Percentiles rank a stretch among this genome's conserved stretches.
Evolutionary conservation across 2,329 filamentous ascomycete genomes (phyloP).

Genomic region (Tolypocladium guangdongense): DNA sequence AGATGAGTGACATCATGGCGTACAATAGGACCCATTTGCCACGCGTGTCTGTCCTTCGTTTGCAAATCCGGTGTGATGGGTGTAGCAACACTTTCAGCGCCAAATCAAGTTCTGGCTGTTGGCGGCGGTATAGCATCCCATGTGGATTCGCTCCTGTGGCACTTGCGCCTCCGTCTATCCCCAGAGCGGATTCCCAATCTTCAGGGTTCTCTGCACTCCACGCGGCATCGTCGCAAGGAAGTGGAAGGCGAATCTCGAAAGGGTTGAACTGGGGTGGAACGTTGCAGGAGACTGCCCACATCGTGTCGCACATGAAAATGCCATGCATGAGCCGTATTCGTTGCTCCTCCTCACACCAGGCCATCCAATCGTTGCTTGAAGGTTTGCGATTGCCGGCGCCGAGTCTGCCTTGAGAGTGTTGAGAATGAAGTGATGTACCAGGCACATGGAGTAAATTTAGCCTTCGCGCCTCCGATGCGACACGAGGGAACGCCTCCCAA

Average conservation of each 20-base stretch:
- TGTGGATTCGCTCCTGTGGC: neutral
- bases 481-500: constrained; percentile 44
- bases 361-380: constrained; percentile 50
- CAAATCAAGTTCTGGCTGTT: constrained; percentile 53
- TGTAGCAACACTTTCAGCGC: constrained; percentile 52
- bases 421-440: neutral
- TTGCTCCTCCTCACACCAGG: constrained; percentile 63
- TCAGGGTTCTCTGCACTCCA: constrained; percentile 54
- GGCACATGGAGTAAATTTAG: constrained; percentile 45
- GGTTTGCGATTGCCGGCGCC: constrained; percentile 26
- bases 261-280: constrained; percentile 49
- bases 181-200: constrained; percentile 40
- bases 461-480: constrained; percentile 46
- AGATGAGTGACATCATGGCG: neutral
- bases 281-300: constrained; percentile 64
- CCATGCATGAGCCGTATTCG: constrained; percentile 54
- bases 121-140: constrained; percentile 42
- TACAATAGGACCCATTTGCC: neutral
- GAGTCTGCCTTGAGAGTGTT: neutral
- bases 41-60: neutral
- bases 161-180: neutral
- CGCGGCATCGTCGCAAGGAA: constrained; percentile 61
- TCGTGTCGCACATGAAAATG: constrained; percentile 52
- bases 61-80: constrained; percentile 15
- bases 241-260: constrained; percentile 53